Base-by-base conservation (phyloP, 2,329 filamentous ascomycete species). In the Claviceps digitariae region DNA sequence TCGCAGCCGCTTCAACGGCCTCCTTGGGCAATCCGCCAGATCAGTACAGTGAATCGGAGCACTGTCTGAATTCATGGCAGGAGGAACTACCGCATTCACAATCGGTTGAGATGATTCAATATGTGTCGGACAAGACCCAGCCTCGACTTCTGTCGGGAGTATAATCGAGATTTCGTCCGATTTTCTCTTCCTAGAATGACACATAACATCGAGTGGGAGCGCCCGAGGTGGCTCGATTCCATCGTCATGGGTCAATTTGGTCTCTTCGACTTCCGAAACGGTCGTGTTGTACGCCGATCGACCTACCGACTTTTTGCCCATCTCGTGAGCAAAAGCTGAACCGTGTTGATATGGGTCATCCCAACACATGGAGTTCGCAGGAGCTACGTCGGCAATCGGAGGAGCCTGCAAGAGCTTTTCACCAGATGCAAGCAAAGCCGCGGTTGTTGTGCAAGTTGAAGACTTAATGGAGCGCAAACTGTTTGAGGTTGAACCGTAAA, bases 391-490 rank as follows among this genome's bases (percentile, higher is more conserved):
- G 17, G 52, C 51, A 0, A 50, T 46, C 6, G 60, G 60, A 0
- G 60, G 55, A 0, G 61, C 56, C 31, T 66, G 63, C 12, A 70
- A 60, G 49, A 72, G 70, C 20, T 60, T 59, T 3, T 63, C 60
- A 13, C 67, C 67, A 13, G 67, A 65, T 3, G 56, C 50, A 25
- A 62, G 58, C 58, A 66, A 64, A 9, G 54, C 50, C 23, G 52
- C 53, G 9, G 58, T 59, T 50, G 50, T 31, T 20, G 45, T 44
- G 31, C 54, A 56, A 12, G 29, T 47, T 9, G n/a, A 17, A 23
- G 44, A 25, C n/a, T 21, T 20, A 9, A 34, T 44, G 21, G 12
- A 9, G 13, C 41, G 41, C 17, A 46, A 25, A n/a, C 47, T 3
- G 21, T 31, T 50, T 40, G 29, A 13, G 10, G 6, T 20, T 21